Evolutionary conservation across 2,329 filamentous ascomycete species (phyloP).

Genomic region (Huntiella moniliformis): DNA sequence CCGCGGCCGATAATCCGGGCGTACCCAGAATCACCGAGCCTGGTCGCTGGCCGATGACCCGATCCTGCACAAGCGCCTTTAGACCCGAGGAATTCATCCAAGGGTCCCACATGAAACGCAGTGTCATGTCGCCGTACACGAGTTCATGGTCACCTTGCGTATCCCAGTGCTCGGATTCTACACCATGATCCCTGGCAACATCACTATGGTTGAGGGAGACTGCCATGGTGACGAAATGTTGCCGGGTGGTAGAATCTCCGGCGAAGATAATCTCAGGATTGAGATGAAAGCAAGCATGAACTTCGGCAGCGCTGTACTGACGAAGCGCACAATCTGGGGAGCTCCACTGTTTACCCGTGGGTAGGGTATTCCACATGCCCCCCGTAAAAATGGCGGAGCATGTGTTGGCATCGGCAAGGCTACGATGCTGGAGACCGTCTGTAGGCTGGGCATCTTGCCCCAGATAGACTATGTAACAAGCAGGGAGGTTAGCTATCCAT

Average conservation of each 20-base stretch:
- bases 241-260: constrained; percentile 40
- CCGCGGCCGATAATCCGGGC: constrained; percentile 35
- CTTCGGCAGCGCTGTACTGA: constrained; percentile 31
- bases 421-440: too few species aligned
- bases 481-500: too few species aligned
- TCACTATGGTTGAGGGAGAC: constrained; percentile 10
- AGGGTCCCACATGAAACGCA: constrained; percentile 45
- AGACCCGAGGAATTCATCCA: constrained; percentile 29
- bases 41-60: constrained; percentile 16
- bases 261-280: constrained; percentile 33
- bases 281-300: constrained; percentile 30
- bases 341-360: constrained; percentile 30
- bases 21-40: constrained; percentile 34
- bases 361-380: constrained; percentile 28
- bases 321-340: constrained; percentile 40
- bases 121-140: constrained; percentile 21
- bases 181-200: too few species aligned
- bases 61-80: constrained; percentile 17
- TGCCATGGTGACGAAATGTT: constrained; percentile 22
- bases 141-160: constrained; percentile 24
- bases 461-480: too few species aligned
- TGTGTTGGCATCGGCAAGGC: too few species aligned
- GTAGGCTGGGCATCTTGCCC: too few species aligned
- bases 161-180: constrained; percentile 17
- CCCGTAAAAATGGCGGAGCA: constrained; percentile 31